Percentiles rank a stretch among this genome's conserved stretches.
Evolutionary conservation across 176 grass and related monocot species (phyloP).

Genomic region (Oryza longistaminata): DNA sequence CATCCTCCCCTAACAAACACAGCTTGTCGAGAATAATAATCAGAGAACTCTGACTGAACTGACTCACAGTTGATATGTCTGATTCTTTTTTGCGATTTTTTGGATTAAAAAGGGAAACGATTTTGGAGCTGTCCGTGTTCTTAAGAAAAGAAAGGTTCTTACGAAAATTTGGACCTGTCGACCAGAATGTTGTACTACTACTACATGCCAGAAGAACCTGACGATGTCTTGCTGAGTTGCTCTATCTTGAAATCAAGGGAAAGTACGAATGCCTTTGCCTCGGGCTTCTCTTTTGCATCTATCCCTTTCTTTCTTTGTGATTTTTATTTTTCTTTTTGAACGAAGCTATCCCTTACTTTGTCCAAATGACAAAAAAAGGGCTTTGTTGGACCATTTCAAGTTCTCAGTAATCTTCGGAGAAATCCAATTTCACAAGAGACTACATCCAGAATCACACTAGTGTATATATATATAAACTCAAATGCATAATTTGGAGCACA

Average conservation of each 20-base stretch:
- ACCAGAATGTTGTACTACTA: too few species aligned
- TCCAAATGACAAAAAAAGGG: neutral
- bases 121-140: too few species aligned
- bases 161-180: too few species aligned
- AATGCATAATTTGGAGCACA: neutral
- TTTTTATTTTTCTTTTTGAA: neutral
- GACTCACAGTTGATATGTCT: too few species aligned
- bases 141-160: too few species aligned
- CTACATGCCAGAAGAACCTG: neutral
- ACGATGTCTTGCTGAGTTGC: conserved; percentile 1
- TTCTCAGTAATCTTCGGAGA: neutral
- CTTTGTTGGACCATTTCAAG: neutral
- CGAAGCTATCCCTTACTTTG: conserved; percentile 6
- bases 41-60: too few species aligned
- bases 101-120: too few species aligned
- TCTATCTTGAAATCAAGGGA: conserved; percentile 18
- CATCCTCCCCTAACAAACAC: too few species aligned
- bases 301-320: conserved; percentile 2
- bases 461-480: neutral
- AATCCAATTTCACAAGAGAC: neutral
- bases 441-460: neutral
- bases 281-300: conserved; percentile 5
- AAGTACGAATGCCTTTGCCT: conserved; percentile 13
- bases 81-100: too few species aligned
- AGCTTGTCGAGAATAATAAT: too few species aligned